Base-by-base conservation (phyloP, 208 protist genomes). In the Tetramitus jugosus region DNA sequence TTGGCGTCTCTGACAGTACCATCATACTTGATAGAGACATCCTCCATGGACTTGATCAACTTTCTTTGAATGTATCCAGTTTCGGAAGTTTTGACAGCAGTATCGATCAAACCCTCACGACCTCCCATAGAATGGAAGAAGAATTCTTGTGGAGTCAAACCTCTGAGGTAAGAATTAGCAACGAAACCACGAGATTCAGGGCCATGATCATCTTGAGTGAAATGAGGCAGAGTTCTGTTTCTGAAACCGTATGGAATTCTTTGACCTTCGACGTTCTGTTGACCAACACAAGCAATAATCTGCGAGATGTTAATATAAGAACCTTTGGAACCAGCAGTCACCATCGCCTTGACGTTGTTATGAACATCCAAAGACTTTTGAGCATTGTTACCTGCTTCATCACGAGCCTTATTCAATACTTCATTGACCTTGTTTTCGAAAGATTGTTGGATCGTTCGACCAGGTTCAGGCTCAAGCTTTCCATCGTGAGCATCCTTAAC, bases 121-220 rank as follows among this genome's bases (percentile, higher is more conserved):
- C 98, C 98, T 69, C 96, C 97, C 96, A 99, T 99, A 39, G 97
- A 96, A 84, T 99, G 98, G 87, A 99, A 99, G 90, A 97, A 99
- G 80, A 99, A 99, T 87, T 99, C 98, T 81, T 93, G 87, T 40
- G 98, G 97, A 37, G 94, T 98, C 35, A 99, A 87, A 26, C 98
- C 98, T 60, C 91, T 84, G 8, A 98, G 86, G 87, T 99, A 99
- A 8, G 92, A 96, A 82, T 99, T 98, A 40, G 93, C 92, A 45
- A 99, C 96, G 87, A 99, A 99, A 43, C 98, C 98, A 56, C 94
- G 80, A 14, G 89, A 91, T 53, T 97, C 96, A 35, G 96, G 92
- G 31, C 96, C 96, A 79, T 96, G 96, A 80, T 99, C 97, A 83
- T 98, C 95, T 74, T 98, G 91, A 67, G 90, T 88, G 82, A 99